Conservation (phyloP, 208 protist genomes). For the Crithidia expoeki region DNA sequence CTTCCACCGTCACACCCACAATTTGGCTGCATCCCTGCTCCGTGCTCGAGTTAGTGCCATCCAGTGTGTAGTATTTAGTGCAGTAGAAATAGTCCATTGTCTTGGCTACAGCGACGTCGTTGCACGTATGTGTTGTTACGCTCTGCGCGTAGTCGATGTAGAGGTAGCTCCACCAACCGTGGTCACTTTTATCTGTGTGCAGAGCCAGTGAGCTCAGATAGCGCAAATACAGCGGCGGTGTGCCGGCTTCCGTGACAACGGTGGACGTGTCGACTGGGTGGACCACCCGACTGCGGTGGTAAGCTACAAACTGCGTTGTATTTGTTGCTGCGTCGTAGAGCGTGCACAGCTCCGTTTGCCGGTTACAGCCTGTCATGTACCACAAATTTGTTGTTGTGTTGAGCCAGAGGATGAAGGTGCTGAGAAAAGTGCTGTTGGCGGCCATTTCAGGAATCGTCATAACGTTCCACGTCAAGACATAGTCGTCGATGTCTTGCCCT, state of each 20-base stretch:
- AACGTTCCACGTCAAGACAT: background rate
- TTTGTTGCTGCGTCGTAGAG: slow-evolving; percentile 14
- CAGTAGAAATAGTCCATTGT: slow-evolving; percentile 22
- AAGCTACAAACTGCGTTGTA: slow-evolving; percentile 2
- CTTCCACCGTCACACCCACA: slow-evolving; percentile 13
- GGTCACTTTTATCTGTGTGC: background rate
- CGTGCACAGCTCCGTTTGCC: slow-evolving; percentile 12
- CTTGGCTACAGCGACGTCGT: background rate
- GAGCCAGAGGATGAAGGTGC: slow-evolving; percentile 18
- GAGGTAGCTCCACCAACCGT: slow-evolving; percentile 5
- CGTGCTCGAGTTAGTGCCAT: background rate
- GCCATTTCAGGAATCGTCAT: slow-evolving; percentile 12
- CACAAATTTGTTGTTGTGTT: slow-evolving; percentile 5
- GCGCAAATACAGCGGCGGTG: slow-evolving; percentile 2
- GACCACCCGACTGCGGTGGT: background rate
- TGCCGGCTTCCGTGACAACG: background rate
- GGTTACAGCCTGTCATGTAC: slow-evolving; percentile 22
- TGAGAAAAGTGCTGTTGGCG: slow-evolving; percentile 1
- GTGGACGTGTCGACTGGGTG: background rate
- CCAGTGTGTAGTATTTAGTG: background rate
- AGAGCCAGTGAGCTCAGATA: background rate
- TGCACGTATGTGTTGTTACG: slow-evolving; percentile 8
- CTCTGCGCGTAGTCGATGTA: slow-evolving; percentile 17
- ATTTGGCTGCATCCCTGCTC: background rate
- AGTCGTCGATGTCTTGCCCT: background rate